Evolutionary conservation across 257 asterid genomes (phyloP).

Genomic region (Solanum piurae): DNA sequence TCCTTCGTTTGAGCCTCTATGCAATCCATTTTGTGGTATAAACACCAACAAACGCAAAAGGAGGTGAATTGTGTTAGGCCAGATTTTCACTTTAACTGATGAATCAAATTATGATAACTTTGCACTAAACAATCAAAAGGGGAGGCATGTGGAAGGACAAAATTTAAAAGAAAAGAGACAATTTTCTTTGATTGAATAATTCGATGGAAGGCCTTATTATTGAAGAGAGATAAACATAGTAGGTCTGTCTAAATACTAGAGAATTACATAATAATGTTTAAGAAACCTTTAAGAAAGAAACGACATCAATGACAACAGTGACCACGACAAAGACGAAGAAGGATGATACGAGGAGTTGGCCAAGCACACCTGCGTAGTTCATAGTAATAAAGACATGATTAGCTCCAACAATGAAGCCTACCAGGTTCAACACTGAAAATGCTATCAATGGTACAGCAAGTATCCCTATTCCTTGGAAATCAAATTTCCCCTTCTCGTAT

Average conservation of each 20-base stretch:
- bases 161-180: background rate
- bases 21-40: background rate
- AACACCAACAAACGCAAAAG: background rate
- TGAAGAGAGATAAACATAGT: background rate
- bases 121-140: background rate
- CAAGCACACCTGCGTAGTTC: background rate
- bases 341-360: background rate
- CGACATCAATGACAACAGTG: background rate
- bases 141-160: background rate
- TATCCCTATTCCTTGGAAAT: slow-evolving; percentile 3
- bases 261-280: background rate
- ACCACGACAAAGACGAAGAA: background rate
- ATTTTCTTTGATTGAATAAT: background rate
- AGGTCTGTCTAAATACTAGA: background rate
- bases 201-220: background rate
- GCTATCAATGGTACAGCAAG: background rate
- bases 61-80: too few relatives aligned
- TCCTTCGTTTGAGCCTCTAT: background rate
- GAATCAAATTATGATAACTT: background rate
- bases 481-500: background rate
- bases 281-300: background rate
- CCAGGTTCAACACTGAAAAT: background rate
- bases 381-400: background rate
- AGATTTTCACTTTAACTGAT: background rate
- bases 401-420: background rate